Evolutionary conservation across 1,139 yeast genomes (phyloP).

Genomic region (Yamadazyma trypodendri): DNA sequence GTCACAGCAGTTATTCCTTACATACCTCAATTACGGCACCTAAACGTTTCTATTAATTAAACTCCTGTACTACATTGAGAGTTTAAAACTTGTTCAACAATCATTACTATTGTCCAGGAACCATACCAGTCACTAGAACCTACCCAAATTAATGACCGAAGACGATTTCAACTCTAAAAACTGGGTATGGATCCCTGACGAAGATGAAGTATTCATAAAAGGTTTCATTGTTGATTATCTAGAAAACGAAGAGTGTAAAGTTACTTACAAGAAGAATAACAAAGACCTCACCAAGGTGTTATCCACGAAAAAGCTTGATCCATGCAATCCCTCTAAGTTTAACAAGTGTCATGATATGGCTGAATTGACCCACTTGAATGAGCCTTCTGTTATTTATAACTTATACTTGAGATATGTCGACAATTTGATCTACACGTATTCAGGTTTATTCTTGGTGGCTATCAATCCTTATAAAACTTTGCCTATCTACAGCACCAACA

Average conservation of each 20-base stretch:
- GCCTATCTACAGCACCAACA: constrained; percentile 68
- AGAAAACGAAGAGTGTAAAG: constrained; percentile 49
- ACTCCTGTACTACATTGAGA: too few species aligned
- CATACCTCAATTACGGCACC: too few species aligned
- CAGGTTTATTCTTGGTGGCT: constrained; percentile 92
- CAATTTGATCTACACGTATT: constrained; percentile 72
- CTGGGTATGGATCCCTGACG: constrained; percentile 85
- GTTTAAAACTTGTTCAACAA: background rate
- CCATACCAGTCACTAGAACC: background rate
- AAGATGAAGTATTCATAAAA: constrained; percentile 59
- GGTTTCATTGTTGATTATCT: constrained; percentile 64
- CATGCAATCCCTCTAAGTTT: constrained; percentile 87
- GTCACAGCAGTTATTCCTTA: too few species aligned
- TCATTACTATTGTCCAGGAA: background rate
- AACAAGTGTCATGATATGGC: constrained; percentile 96
- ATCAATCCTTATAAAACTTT: constrained; percentile 85
- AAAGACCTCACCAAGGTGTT: constrained; percentile 36
- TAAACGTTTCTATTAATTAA: too few species aligned
- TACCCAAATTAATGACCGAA: constrained; percentile 17
- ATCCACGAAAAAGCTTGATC: constrained; percentile 50
- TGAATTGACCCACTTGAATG: constrained; percentile 88
- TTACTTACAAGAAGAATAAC: constrained; percentile 47
- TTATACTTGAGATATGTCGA: constrained; percentile 72
- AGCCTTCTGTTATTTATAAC: constrained; percentile 89
- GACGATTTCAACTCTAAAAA: constrained; percentile 53